Percentiles rank a stretch among this genome's conserved stretches.
phyloP scores from a whole-genome alignment of 306 rosid species.

The Corylus avellana region DNA sequence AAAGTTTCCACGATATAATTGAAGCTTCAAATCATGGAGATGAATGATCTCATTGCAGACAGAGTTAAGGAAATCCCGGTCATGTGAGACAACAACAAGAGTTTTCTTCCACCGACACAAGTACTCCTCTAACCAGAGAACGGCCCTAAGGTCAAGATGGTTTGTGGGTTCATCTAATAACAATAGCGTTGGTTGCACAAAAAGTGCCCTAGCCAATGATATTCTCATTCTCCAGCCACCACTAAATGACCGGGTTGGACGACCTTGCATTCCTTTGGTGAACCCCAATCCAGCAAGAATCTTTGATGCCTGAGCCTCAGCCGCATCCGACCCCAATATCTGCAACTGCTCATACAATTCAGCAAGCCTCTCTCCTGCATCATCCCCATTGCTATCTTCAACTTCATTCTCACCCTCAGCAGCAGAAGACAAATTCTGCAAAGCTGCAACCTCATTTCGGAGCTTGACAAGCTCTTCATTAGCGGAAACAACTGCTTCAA shows the following conservation, averaged over 20 bases:
- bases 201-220: conserved; percentile 74
- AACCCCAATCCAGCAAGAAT: conserved; percentile 84
- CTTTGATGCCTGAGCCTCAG: conserved; percentile 78
- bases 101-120: conserved; percentile 78
- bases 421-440: conserved; percentile 45
- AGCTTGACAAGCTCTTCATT: conserved; percentile 63
- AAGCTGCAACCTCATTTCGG: conserved; percentile 59
- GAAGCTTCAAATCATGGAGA: conserved; percentile 74
- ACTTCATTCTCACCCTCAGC: conserved; percentile 43
- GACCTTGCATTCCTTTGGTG: conserved; percentile 71
- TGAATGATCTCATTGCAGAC: conserved; percentile 73
- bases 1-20: conserved; percentile 75
- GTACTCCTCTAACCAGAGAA: conserved; percentile 82
- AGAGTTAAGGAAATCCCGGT: conserved; percentile 70
- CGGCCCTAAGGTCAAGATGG: conserved; percentile 76
- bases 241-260: conserved; percentile 69
- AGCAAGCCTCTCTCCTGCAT: conserved; percentile 64
- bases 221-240: conserved; percentile 84
- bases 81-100: conserved; percentile 73
- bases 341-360: conserved; percentile 62
- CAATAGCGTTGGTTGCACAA: conserved; percentile 69
- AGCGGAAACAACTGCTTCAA: conserved; percentile 78
- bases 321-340: conserved; percentile 69
- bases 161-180: conserved; percentile 73
- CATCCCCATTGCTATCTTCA: conserved; percentile 36